Evolutionary conservation across 2,329 filamentous ascomycete genomes (phyloP).

Genomic region (Keithomyces neogunnii): DNA sequence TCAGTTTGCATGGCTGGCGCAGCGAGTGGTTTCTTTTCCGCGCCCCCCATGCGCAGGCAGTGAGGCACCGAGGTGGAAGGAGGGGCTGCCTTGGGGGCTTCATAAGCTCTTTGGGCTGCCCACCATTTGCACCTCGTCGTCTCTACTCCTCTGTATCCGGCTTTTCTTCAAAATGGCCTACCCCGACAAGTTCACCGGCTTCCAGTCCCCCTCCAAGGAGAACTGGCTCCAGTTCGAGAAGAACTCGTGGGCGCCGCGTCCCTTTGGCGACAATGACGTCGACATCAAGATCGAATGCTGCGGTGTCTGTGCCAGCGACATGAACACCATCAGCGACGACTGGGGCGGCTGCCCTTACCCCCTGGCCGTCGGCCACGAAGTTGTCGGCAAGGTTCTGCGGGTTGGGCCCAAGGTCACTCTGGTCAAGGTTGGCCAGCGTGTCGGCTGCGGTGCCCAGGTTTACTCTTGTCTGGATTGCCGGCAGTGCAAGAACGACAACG

Average conservation of each 20-base stretch:
- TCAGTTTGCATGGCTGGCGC: no score
- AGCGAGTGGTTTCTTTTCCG: no score
- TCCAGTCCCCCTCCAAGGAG: constrained; percentile 47
- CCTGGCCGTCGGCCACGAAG: constrained; percentile 63
- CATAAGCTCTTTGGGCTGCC: no score
- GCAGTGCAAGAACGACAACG: constrained; percentile 30
- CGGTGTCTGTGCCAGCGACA: constrained; percentile 65
- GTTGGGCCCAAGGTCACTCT: constrained; percentile 45
- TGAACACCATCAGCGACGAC: constrained; percentile 61
- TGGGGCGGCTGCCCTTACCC: constrained; percentile 58
- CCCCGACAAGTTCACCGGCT: constrained; percentile 52
- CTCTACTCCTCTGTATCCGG: no score
- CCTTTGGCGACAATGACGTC: constrained; percentile 78
- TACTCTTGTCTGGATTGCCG: constrained; percentile 39
- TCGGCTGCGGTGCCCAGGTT: constrained; percentile 51
- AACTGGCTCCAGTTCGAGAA: constrained; percentile 56
- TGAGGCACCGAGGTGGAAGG: no score
- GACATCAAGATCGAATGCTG: constrained; percentile 81
- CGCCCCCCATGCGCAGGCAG: no score
- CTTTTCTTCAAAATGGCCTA: constrained; percentile 33
- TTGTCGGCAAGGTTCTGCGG: constrained; percentile 59
- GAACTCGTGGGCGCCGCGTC: constrained; percentile 73
- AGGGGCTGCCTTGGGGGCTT: no score
- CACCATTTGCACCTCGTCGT: no score
- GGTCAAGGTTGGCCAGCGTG: constrained; percentile 48